Percentiles rank a stretch among this genome's conserved stretches.
phyloP scores from a whole-genome alignment of 768 basidiomycete species.

The Rubroboletus satanas region DNA sequence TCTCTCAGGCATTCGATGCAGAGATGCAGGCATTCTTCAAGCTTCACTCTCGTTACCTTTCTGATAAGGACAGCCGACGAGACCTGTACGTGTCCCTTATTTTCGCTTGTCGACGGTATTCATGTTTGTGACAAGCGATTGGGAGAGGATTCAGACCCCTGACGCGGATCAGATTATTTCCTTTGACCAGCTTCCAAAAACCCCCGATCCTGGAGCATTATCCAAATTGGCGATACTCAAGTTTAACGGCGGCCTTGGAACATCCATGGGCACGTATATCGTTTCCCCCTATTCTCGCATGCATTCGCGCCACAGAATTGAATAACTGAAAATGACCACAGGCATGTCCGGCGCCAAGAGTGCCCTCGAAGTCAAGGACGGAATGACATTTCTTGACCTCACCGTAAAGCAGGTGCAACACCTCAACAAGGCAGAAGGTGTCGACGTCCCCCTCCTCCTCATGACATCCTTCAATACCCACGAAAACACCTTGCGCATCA shows the following conservation, averaged over 20 bases:
- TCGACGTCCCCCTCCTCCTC: constrained; percentile 94
- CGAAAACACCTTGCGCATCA: constrained; percentile 92
- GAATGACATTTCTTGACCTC: constrained; percentile 96
- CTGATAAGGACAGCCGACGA: constrained; percentile 80
- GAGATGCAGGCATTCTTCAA: constrained; percentile 98
- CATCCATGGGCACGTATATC: constrained; percentile 70
- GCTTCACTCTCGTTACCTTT: constrained; percentile 92
- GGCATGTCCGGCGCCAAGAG: constrained; percentile 87
- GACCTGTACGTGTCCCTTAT: constrained; percentile 62
- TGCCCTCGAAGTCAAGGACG: constrained; percentile 93
- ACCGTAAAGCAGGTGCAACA: constrained; percentile 94
- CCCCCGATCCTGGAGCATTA: constrained; percentile 60
- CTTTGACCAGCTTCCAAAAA: constrained; percentile 66
- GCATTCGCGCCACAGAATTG: not conserved
- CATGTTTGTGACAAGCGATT: constrained; percentile 51
- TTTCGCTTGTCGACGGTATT: constrained; percentile 6
- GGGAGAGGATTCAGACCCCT: constrained; percentile 88
- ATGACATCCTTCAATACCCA: constrained; percentile 99
- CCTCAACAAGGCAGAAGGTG: constrained; percentile 77
- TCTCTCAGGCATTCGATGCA: constrained; percentile 61
- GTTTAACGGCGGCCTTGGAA: constrained; percentile 91
- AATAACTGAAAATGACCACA: constrained; percentile 22
- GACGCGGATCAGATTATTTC: constrained; percentile 81
- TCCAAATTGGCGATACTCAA: constrained; percentile 95
- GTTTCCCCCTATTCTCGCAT: not conserved